Conservation (phyloP, 192 early-diverging fungal genomes). For the Backusella australiensis region DNA sequence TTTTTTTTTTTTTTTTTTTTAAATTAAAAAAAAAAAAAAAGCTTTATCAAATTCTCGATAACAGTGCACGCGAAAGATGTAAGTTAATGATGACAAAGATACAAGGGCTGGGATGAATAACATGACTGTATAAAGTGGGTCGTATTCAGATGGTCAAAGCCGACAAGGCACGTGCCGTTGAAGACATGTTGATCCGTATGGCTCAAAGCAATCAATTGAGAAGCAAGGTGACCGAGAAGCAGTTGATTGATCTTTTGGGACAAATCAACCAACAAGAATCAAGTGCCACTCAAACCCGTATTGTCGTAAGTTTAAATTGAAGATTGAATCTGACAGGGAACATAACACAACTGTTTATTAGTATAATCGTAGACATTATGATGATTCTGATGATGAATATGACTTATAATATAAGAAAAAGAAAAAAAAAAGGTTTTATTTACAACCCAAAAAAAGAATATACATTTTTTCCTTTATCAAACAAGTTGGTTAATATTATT, state of each 20-base stretch:
- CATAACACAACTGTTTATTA: conserved; percentile 15
- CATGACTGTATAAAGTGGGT: conserved; percentile 53
- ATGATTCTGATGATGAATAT: conserved; percentile 61
- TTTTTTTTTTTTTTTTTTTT: background rate
- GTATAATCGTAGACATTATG: conserved; percentile 56
- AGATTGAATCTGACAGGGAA: background rate
- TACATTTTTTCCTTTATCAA: conserved; percentile 2
- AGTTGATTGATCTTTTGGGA: conserved; percentile 83
- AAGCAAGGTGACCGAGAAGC: conserved; percentile 77
- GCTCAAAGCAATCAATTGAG: conserved; percentile 80
- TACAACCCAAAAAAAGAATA: conserved; percentile 6
- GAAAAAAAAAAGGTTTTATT: background rate
- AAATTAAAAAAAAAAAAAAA: conserved; percentile 28
- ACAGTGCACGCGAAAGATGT: conserved; percentile 80
- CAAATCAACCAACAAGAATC: conserved; percentile 75
- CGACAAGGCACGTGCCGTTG: conserved; percentile 84
- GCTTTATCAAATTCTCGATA: conserved; percentile 80
- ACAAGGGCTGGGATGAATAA: background rate
- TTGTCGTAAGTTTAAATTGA: conserved; percentile 59
- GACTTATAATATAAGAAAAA: conserved; percentile 35
- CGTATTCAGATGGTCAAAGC: conserved; percentile 90
- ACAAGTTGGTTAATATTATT: background rate
- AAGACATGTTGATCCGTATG: conserved; percentile 91
- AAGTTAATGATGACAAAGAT: conserved; percentile 22
- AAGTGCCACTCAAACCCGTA: conserved; percentile 57